Evolutionary conservation across 2,329 filamentous ascomycete genomes (phyloP), one percentile per base, ranked within the genome.

Genomic region (Botrytis medusae): DNA sequence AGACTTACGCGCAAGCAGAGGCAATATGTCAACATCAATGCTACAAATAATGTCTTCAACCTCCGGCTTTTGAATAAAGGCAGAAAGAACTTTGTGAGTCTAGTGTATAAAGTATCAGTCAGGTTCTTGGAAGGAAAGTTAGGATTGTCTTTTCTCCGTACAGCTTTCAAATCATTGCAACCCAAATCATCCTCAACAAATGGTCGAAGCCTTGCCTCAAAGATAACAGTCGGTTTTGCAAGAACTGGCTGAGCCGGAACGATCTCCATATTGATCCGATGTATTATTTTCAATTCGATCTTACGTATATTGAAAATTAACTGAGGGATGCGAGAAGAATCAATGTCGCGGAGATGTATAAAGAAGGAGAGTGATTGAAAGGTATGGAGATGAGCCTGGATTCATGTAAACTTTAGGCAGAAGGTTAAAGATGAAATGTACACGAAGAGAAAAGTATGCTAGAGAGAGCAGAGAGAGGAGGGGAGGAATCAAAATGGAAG

Each of bases 1-100:
- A 57, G 46, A 40, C 65, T 25, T 42, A 68, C 65, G 25, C 8
- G 48, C 65, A 10, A 69, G 65, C 29, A 69, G 65, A 22, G 65
- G 65, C 20, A 69, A 69, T 42, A 69, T 69, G 8, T 69, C 65
- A 44, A 22, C 3, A 14, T 42, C 65, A 69, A 57, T 32, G 10
- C 1, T 57, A 22, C 48, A 69, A 42, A 69, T 69, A n/a, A 69
- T 54, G 12, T 42, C 51, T 16, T 37, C 65, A 57, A 69, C 37
- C 32, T 69, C 65, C 32, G 51, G 48, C n/a, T 69, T 51, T 40
- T 59, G 48, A 1, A 69, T 57, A 8, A 69, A 20, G 6, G 32
- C 22, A 29, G 48, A 42, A n/a, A 69, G 65, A 42, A 25, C 9
- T 22, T 40, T 40, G 65, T 69, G 65, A 10, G 37, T n/a, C 65